These are phyloP conservation scores for Cephaloascus albidus DNA, from an alignment of 805 yeast species.

Conservation along the genomic window DNA sequence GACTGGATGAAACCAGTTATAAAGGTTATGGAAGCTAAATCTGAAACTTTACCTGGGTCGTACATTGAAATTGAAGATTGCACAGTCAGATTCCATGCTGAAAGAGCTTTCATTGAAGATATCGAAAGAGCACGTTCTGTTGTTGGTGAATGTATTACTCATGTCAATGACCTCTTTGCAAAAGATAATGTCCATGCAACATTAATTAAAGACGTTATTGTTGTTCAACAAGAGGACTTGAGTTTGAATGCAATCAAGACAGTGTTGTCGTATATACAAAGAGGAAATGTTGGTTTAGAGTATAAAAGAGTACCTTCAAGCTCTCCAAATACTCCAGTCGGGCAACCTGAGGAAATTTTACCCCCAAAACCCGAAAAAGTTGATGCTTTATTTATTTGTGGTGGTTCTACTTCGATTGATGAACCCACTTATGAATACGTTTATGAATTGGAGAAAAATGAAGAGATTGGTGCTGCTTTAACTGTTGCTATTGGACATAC, in stretches of 20 bases:
- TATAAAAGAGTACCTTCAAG: conserved; percentile 12
- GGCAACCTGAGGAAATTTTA: conserved; percentile 15
- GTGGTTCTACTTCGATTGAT: conserved; percentile 60
- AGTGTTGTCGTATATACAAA: conserved; percentile 20
- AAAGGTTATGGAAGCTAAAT: conserved; percentile 46
- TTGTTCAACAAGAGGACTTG: conserved; percentile 59
- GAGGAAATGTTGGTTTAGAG: conserved; percentile 14
- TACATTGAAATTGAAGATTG: conserved; percentile 67
- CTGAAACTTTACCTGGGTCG: conserved; percentile 77
- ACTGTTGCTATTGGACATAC: conserved; percentile 53
- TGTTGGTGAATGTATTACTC: conserved; percentile 79
- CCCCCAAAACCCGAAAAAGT: conserved; percentile 10
- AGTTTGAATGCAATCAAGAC: conserved; percentile 47
- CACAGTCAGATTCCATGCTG: conserved; percentile 68
- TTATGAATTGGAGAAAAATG: conserved; percentile 27
- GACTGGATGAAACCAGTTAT: conserved; percentile 54
- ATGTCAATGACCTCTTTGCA: conserved; percentile 67
- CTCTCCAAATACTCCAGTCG: conserved; percentile 6
- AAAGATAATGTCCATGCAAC: conserved; percentile 69
- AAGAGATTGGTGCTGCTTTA: conserved; percentile 34
- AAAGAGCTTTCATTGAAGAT: conserved; percentile 49
- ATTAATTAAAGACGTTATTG: conserved; percentile 56
- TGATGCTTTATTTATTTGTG: conserved; percentile 46
- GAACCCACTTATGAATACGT: conserved; percentile 56
- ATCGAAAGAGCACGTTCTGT: conserved; percentile 55